Conservation (phyloP, 2,329 filamentous ascomycete species). For the Huntiella moniliformis region DNA sequence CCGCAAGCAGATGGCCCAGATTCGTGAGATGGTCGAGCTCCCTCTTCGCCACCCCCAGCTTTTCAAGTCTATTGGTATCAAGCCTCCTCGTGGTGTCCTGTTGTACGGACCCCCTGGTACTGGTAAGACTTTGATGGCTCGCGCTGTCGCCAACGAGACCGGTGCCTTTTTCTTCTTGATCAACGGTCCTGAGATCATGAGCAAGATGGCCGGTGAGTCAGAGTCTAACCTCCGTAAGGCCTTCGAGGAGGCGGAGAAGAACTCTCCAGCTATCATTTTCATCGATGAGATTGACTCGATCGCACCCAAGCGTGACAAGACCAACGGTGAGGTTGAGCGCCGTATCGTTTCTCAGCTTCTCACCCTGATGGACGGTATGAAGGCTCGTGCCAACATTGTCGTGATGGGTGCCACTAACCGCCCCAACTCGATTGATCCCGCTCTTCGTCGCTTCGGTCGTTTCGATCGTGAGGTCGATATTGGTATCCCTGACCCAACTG, state of each 20-base stretch:
- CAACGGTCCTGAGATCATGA: conserved; percentile 99
- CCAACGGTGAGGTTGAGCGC: conserved; percentile 94
- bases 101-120: conserved; percentile 95
- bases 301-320: conserved; percentile 98
- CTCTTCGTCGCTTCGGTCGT: conserved; percentile 90
- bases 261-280: conserved; percentile 97
- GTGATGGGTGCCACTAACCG: conserved; percentile 99
- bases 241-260: conserved; percentile 99
- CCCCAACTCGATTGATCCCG: conserved; percentile 95
- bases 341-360: conserved; percentile 91
- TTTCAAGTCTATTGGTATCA: conserved; percentile 99
- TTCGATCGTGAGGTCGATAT: conserved; percentile 99
- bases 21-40: conserved; percentile 94
- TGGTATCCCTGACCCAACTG: conserved; percentile 91
- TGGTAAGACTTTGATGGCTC: conserved; percentile 97
- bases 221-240: conserved; percentile 96
- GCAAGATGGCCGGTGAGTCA: conserved; percentile 98
- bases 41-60: conserved; percentile 92
- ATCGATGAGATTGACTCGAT: conserved; percentile 99
- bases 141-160: conserved; percentile 96
- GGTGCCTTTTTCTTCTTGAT: conserved; percentile 99
- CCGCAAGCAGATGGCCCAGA: conserved; percentile 99
- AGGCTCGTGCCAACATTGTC: conserved; percentile 93
- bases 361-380: conserved; percentile 99
- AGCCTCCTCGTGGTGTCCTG: conserved; percentile 93